These are phyloP conservation scores for Fraxinus paxiana DNA, from an alignment of 305 asterid genomes.

Conservation along the genomic window DNA sequence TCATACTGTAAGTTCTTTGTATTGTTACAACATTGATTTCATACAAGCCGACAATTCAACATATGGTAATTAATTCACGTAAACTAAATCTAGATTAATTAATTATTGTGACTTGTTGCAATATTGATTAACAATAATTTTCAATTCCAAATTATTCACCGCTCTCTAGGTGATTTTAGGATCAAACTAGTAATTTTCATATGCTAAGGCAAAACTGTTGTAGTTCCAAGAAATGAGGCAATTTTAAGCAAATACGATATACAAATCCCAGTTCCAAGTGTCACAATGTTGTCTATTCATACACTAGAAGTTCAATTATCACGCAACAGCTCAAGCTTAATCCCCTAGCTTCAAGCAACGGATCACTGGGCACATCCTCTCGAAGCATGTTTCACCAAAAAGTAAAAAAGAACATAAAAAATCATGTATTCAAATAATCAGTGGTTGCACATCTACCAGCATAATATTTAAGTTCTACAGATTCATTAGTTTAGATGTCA, in stretches of 20 bases:
- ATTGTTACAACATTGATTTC: neutral
- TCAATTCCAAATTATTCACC: neutral
- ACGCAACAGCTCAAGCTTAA: slow-evolving; percentile 5
- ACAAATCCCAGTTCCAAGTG: neutral
- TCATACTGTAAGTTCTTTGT: neutral
- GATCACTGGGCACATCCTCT: slow-evolving; percentile 9
- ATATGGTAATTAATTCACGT: neutral
- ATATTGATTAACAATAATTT: neutral
- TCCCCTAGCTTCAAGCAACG: slow-evolving; percentile 11
- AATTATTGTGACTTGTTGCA: neutral
- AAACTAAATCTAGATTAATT: neutral
- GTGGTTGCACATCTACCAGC: slow-evolving; percentile 21
- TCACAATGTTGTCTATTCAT: slow-evolving; percentile 12
- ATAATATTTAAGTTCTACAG: slow-evolving; percentile 8
- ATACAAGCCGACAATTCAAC: neutral
- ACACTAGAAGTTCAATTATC: slow-evolving; percentile 1
- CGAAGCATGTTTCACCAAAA: slow-evolving; percentile 14
- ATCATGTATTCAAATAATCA: neutral
- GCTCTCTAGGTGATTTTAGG: neutral
- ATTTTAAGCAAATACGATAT: neutral
- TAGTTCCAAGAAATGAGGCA: slow-evolving; percentile 6
- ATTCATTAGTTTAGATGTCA: slow-evolving; percentile 24
- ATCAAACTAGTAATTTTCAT: neutral
- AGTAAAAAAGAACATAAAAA: slow-evolving; percentile 1
- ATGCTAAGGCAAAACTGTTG: neutral